These are phyloP conservation scores for Leccinum incarnatum DNA, from an alignment of 768 basidiomycete species.

Conservation along the genomic window DNA sequence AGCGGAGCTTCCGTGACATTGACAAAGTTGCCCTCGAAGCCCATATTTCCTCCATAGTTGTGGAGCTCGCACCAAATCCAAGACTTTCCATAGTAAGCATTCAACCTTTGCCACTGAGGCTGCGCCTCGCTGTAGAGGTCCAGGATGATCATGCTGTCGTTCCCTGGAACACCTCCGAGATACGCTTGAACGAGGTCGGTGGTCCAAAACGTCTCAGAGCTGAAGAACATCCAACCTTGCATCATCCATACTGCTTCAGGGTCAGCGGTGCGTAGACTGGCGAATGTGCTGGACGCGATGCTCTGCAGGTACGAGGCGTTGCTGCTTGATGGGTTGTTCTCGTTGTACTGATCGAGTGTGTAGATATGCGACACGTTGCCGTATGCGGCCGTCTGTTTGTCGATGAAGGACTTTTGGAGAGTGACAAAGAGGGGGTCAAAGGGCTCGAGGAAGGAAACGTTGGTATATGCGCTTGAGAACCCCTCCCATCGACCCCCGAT, in stretches of 20 bases:
- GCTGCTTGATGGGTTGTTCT: slow-evolving; percentile 35
- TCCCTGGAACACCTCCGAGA: slow-evolving; percentile 36
- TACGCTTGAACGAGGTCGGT: slow-evolving; percentile 39
- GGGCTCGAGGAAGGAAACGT: slow-evolving; percentile 33
- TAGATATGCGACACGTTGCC: slow-evolving; percentile 41
- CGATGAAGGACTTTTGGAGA: slow-evolving; percentile 39
- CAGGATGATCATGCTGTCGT: slow-evolving; percentile 40
- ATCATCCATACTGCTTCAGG: slow-evolving; percentile 41
- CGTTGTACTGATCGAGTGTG: slow-evolving; percentile 27
- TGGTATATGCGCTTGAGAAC: slow-evolving; percentile 33
- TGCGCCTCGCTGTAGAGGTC: slow-evolving; percentile 40
- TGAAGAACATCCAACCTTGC: slow-evolving; percentile 44
- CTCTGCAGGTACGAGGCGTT: slow-evolving; percentile 33
- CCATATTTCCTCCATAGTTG: not conserved
- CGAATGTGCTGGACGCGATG: slow-evolving; percentile 35
- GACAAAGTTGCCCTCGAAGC: not conserved
- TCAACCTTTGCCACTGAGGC: slow-evolving; percentile 42
- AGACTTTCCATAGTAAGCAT: slow-evolving; percentile 36
- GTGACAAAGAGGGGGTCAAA: slow-evolving; percentile 30
- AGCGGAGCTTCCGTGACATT: not conserved
- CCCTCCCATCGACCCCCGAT: slow-evolving; percentile 35
- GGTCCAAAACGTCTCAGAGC: slow-evolving; percentile 37
- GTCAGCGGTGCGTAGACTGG: slow-evolving; percentile 38
- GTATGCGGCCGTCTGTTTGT: slow-evolving; percentile 23
- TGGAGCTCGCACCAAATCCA: not conserved